phyloP scores from a whole-genome alignment of 2,329 filamentous ascomycete species.

The Metarhizium brunneum region DNA sequence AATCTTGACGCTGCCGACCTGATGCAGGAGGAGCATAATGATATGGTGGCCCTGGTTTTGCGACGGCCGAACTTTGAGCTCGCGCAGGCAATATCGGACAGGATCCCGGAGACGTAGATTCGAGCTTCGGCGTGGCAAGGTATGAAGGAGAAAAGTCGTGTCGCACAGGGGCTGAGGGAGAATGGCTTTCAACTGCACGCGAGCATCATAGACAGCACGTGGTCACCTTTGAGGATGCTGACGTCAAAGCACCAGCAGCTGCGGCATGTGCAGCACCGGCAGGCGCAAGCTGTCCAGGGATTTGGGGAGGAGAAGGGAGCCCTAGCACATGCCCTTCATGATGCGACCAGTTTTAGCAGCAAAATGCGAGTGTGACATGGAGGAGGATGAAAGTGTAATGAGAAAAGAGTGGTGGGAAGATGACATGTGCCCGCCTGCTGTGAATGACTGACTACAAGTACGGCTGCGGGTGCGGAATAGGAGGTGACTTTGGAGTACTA shows the following conservation, averaged over 20 bases:
- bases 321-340: neutral
- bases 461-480: too few relatives aligned
- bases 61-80: neutral
- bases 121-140: neutral
- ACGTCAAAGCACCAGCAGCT: neutral
- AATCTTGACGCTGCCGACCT: slow-evolving; percentile 84
- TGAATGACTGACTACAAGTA: too few relatives aligned
- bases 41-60: neutral
- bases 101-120: neutral
- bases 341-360: neutral
- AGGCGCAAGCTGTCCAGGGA: neutral
- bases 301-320: neutral
- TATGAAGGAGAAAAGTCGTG: neutral
- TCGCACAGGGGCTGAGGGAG: neutral
- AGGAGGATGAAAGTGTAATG: neutral
- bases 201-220: neutral
- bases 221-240: neutral
- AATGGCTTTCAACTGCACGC: neutral
- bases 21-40: slow-evolving; percentile 80
- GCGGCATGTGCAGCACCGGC: neutral
- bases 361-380: neutral
- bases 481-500: too few relatives aligned
- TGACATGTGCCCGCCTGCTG: too few relatives aligned
- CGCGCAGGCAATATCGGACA: neutral
- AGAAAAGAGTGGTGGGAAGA: neutral